Evolutionary conservation across 164 flowering plant genomes (phyloP).

Genomic region (Akebia trifoliata): DNA sequence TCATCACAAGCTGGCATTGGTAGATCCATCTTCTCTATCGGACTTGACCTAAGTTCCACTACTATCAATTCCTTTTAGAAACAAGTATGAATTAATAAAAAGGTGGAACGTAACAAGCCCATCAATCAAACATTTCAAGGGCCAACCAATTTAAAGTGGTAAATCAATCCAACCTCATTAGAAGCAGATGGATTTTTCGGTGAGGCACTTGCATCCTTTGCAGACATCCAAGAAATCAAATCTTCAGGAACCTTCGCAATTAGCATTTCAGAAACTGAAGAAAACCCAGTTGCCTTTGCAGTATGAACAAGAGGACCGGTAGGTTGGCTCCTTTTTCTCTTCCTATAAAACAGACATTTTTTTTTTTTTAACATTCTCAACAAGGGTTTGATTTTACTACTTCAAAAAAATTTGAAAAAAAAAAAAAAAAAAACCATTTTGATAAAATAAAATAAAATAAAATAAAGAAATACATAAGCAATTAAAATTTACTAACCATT

Average conservation of each 20-base stretch:
- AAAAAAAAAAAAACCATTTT: neutral
- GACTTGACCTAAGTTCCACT: neutral
- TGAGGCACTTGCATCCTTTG: slow-evolving; percentile 7
- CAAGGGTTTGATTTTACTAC: too few species aligned
- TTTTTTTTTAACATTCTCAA: too few species aligned
- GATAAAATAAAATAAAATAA: too few species aligned
- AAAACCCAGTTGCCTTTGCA: slow-evolving; percentile 73
- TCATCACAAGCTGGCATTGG: too few species aligned
- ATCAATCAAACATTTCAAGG: neutral
- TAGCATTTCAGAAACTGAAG: slow-evolving; percentile 75
- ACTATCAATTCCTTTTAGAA: neutral
- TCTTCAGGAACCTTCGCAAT: slow-evolving; percentile 27
- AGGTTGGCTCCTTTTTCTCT: slow-evolving; percentile 61
- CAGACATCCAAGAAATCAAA: neutral
- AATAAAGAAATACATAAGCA: neutral
- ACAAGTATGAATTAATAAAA: neutral
- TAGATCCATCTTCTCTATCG: neutral
- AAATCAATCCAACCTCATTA: slow-evolving; percentile 19
- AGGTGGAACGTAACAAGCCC: neutral
- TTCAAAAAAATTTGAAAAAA: neutral
- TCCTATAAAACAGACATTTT: slow-evolving; percentile 38
- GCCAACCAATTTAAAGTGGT: neutral
- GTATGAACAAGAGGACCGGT: slow-evolving; percentile 59
- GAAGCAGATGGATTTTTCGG: slow-evolving; percentile 20
- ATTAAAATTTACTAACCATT: neutral